Evolutionary conservation across 306 rosid species (phyloP), one percentile per base, ranked within the genome.

Genomic region (Bauhinia variegata): DNA sequence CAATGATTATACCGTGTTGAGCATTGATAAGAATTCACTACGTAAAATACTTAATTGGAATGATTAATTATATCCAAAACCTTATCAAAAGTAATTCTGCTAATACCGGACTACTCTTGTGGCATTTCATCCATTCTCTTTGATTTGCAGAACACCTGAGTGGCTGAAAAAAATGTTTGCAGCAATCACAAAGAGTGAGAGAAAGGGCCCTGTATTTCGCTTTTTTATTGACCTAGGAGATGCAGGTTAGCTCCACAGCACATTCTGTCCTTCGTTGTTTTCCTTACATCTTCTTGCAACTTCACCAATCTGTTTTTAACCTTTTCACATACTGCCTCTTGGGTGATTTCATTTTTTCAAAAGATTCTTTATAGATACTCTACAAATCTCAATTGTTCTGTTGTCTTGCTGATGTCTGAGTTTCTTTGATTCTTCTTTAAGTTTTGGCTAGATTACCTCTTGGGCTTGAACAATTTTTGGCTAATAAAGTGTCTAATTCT

Each of bases 191-290:
- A 90, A 76, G 85, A 85, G 96, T 58, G 91, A 95, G 82, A 90
- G 95, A 58, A 86, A 95, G 23, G 96, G 95, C 68, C 97, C 95
- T 3, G 91, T 88, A 37, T 95, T 95, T 72, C 96, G 99, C 8
- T 95, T 95, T 70, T 95, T 95, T 81, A 85, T 91, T 79, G 99
- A 95, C 79, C 84, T 90, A 74, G 96, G 99, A 28, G 99, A 95
- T 86, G 99, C 99, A 80, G 97, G 99, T 95, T 78, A 60, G 76
- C 43, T 73, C 53, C 47, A 56, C 44, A n/a, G 11, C 9, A 54
- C 54, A 38, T 67, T 28, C 2, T 28, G 15, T 48, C 28, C 13
- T 12, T 69, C 28, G 60, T 54, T 42, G 13, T 60, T 19, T 28
- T 55, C 54, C 39, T 65, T 50, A 23, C 19, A 17, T 41, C 4